Base-by-base conservation (phyloP, 208 protist genomes). In the Trypanosoma avium region DNA sequence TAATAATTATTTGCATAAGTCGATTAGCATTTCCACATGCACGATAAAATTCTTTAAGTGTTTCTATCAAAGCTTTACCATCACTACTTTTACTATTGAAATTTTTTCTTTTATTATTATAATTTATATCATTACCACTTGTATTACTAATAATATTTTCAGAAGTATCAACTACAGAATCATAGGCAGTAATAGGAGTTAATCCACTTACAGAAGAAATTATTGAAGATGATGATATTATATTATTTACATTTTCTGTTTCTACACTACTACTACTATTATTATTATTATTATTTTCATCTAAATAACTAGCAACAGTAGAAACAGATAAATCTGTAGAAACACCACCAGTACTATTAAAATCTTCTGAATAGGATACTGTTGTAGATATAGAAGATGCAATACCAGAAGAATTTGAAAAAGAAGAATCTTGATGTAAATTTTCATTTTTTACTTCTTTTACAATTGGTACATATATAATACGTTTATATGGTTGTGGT, bases 401-500 rank as follows among this genome's bases (percentile, higher is more conserved):
- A 15, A 27, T 19, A 22, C 32, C 35, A 21, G 46, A 9, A 21
- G n/a, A 24, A 29, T 29, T 19, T 35, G 46, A 45, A 27, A 12
- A 0, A 27, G 45, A 38, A 54, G 32, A 21, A 32, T 13, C 27
- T 42, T 42, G 36, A 13, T 12, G 27, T 48, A 27, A n/a, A 30
- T 9, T 13, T n/a, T 17, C 40, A 43, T 12, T 42, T 22, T 68
- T 13, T 29, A 21, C 40, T 12, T n/a, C 53, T 29, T 42, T 67
- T 19, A 17, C 50, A 5, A 72, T 61, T 30, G 63, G 61, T 1
- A 86, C 74, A 56, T 84, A 88, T 48, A 71, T 70, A 4, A 86
- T 59, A 30, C 75, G 72, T 0, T 43, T 10, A 56, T 91, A 87
- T n/a, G 81, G 74, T n/a, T 26, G 15, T 5, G 84, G 84, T 13